Evolutionary conservation across 768 basidiomycete species (phyloP), one percentile per base, ranked within the genome.

Genomic region (Agaricus bisporus): DNA sequence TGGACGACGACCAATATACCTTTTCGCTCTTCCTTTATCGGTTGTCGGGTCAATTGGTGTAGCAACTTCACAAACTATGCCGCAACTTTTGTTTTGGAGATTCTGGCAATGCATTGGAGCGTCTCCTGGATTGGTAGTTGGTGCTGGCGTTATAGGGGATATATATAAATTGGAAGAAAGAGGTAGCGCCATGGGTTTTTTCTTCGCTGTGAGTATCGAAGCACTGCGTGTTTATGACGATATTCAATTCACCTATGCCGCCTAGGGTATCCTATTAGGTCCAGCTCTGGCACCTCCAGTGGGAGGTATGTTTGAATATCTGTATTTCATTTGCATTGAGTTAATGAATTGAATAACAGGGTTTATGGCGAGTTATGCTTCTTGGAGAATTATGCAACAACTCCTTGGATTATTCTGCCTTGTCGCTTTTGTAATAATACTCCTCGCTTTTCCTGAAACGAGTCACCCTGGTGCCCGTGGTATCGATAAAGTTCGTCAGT

Each of bases 101-200:
- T 77, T 84, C 39, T 58, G 88, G 1, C 87, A 90, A 62, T 82
- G 82, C 0, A 71, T 85, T 41, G 88, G 87, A 12, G 72, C 80
- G 3, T 77, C 82, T 8, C 78, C 78, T 11, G 81, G 73, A 2
- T 61, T 73, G 64, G 79, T 75, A 17, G 73, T 78, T 51, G 88
- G 76, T 14, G 74, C 75, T 0, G 85, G 77, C 1, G 76, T 81
- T 5, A 81, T 86, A 20, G 82, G 81, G 0, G 85, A 87, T 59
- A 82, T 88, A 4, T 86, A 85, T 63, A 74, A 66, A 46, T 61
- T 85, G 3, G 86, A 86, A 50, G 80, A 86, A 57, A 69, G 83
- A 25, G 81, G 73, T 1, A 69, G 73, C 3, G 82, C 80, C 0
- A 79, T 85, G 71, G 84, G 83, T 0, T 65, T 81, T 1, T 83